Percentiles rank a stretch among this genome's conserved stretches.
phyloP scores from a whole-genome alignment of 768 basidiomycete genomes.

The Boletus tomentosulus region DNA sequence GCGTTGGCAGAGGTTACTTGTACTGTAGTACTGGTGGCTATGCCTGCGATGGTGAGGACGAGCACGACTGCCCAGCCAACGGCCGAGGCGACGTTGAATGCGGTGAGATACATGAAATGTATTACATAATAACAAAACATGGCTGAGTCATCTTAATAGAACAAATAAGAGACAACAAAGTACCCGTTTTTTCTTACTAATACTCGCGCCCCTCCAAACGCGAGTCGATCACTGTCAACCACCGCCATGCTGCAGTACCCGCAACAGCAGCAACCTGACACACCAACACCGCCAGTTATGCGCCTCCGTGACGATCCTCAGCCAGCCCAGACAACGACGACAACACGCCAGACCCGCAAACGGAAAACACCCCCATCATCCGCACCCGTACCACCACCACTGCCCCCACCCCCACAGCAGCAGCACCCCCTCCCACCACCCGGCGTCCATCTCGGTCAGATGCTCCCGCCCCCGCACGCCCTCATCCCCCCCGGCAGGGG shows the following conservation, averaged over 20 bases:
- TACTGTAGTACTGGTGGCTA: slow-evolving; percentile 16
- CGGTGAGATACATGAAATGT: slow-evolving; percentile 53
- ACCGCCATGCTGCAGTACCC: slow-evolving; percentile 29
- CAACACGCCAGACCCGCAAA: slow-evolving; percentile 44
- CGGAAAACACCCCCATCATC: slow-evolving; percentile 61
- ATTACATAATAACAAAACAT: slow-evolving; percentile 10
- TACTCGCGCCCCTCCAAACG: slow-evolving; percentile 34
- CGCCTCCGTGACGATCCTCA: slow-evolving; percentile 58
- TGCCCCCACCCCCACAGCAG: slow-evolving; percentile 14
- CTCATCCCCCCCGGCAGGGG: no score
- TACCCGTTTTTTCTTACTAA: slow-evolving; percentile 33
- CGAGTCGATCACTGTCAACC: slow-evolving; percentile 28
- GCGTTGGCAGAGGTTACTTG: slow-evolving; percentile 36
- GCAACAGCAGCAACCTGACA: slow-evolving; percentile 19
- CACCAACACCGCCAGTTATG: slow-evolving; percentile 35
- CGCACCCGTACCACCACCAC: slow-evolving; percentile 5
- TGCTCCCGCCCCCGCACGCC: no score
- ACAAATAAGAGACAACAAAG: slow-evolving; percentile 24
- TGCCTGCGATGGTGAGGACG: slow-evolving; percentile 44
- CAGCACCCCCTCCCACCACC: slow-evolving; percentile 31
- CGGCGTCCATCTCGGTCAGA: slow-evolving; percentile 42
- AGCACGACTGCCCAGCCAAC: slow-evolving; percentile 76
- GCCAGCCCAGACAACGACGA: slow-evolving; percentile 3
- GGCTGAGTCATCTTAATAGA: slow-evolving; percentile 8
- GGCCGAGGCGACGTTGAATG: slow-evolving; percentile 75